Evolutionary conservation across 2,329 filamentous ascomycete genomes (phyloP).

Genomic region (Arthroderma sp.): DNA sequence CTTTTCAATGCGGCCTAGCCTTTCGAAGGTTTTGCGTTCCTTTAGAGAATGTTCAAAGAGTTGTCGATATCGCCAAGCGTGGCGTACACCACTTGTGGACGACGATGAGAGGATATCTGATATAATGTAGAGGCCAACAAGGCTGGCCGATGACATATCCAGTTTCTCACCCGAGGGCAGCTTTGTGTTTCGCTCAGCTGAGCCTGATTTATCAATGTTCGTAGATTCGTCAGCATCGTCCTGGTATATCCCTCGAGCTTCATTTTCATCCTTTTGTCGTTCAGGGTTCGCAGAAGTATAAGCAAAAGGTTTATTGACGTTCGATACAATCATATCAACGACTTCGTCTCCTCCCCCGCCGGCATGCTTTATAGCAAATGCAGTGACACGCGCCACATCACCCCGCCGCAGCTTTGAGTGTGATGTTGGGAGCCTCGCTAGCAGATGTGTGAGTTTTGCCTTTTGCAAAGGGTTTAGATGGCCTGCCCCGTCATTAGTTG

Average conservation of each 20-base stretch:
- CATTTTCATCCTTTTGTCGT: slow-evolving; percentile 12
- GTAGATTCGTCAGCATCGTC: slow-evolving; percentile 25
- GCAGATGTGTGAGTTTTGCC: slow-evolving; percentile 68
- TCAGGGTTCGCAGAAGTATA: slow-evolving; percentile 58
- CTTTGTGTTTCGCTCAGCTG: slow-evolving; percentile 24
- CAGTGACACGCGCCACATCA: slow-evolving; percentile 72
- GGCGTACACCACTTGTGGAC: slow-evolving; percentile 60
- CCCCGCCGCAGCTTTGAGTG: slow-evolving; percentile 66
- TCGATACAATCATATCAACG: slow-evolving; percentile 74
- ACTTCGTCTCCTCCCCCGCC: slow-evolving; percentile 78
- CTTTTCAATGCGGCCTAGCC: slow-evolving; percentile 60
- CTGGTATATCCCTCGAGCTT: slow-evolving; percentile 13
- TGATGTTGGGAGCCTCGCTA: slow-evolving; percentile 68
- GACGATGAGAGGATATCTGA: slow-evolving; percentile 71
- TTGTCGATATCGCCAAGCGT: slow-evolving; percentile 76
- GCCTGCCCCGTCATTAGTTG: slow-evolving; percentile 39
- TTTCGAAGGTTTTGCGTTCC: slow-evolving; percentile 58
- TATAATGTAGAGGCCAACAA: slow-evolving; percentile 71
- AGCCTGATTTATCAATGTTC: slow-evolving; percentile 27
- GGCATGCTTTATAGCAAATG: slow-evolving; percentile 80
- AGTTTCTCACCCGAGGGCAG: slow-evolving; percentile 33
- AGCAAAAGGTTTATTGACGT: slow-evolving; percentile 65
- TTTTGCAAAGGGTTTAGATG: slow-evolving; percentile 76
- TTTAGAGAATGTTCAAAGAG: slow-evolving; percentile 65
- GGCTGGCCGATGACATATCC: slow-evolving; percentile 60